Evolutionary conservation across 169 alveolate genomes (phyloP).

Genomic region (Cryptosporidium viatorum): DNA sequence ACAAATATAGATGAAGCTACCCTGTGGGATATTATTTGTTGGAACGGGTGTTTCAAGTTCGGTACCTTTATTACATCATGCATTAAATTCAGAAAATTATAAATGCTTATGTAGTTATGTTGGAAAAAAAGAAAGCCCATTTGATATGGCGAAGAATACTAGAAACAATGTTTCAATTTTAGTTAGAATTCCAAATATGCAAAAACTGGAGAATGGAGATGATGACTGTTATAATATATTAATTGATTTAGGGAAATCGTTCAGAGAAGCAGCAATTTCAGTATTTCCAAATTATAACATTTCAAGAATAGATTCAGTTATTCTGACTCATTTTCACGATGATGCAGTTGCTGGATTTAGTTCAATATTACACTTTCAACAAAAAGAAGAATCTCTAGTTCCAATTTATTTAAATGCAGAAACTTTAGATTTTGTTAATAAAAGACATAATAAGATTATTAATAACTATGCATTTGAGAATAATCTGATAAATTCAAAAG

Average conservation of each 20-base stretch:
- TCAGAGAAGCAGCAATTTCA: constrained; percentile 77
- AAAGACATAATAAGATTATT: constrained; percentile 19
- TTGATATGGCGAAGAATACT: constrained; percentile 5
- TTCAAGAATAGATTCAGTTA: constrained; percentile 75
- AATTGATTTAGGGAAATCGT: constrained; percentile 80
- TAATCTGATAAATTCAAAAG: not conserved
- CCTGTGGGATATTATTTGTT: constrained; percentile 50
- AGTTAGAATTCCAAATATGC: constrained; percentile 31
- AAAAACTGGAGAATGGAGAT: not conserved
- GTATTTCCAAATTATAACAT: constrained; percentile 37
- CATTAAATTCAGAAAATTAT: constrained; percentile 38
- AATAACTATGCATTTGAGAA: constrained; percentile 18
- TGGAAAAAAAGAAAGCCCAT: not conserved
- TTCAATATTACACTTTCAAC: constrained; percentile 5
- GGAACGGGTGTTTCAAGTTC: constrained; percentile 69
- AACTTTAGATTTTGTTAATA: constrained; percentile 10
- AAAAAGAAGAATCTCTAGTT: not conserved
- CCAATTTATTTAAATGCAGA: constrained; percentile 63
- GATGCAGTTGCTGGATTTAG: constrained; percentile 81
- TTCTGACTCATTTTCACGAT: constrained; percentile 78
- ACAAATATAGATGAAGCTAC: constrained; percentile 9
- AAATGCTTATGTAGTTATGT: constrained; percentile 35
- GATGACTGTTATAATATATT: constrained; percentile 28
- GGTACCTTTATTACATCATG: constrained; percentile 71
- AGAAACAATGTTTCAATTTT: constrained; percentile 67